Base-by-base conservation (phyloP, 2,329 filamentous ascomycete genomes). In the Alternaria viburni region DNA sequence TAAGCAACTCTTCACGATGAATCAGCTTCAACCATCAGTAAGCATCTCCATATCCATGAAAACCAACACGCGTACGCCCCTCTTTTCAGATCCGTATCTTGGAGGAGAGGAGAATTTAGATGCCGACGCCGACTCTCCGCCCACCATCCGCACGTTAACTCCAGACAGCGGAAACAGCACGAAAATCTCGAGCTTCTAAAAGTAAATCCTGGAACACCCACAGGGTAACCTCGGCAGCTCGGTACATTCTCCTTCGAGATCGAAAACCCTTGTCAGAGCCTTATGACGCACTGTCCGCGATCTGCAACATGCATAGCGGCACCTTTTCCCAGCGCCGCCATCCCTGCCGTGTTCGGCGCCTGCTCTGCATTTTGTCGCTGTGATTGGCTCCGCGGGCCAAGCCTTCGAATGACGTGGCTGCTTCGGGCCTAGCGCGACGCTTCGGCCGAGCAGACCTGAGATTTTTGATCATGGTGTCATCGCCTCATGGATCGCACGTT, bases 391-490 rank as follows among this genome's bases (percentile, higher is more conserved):
- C 19, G 7, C 5, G 13, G 10, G 49, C 28, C 23, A 52, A 52
- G 49, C 49, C 8, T 52, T 41, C 9, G 17, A 23, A 28, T n/a
- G 6, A 15, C 13, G 30, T 25, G 3, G n/a, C 49, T 41, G 19
- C 5, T 23, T 25, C 15, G 3, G 17, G 19, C 1, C 5, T 51
- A 28, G 25, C 19, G 21, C 5, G 1, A n/a, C 19, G 30, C 19
- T 59, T 67, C 67, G 67, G 64, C 64, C 67, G 67, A 69, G 52
- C 13, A 17, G 46, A 45, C 12, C 19, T 8, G 32, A 56, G 57
- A 60, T 64, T 64, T 65, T 64, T 59, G 59, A 62, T 64, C 62
- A 69, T 62, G 61, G 59, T 69, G 62, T 67, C 60, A 67, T 69
- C 57, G 57, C 50, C 59, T 58, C 46, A 51, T 43, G 44, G 55